Evolutionary conservation across 768 basidiomycete species (phyloP), one percentile per base, ranked within the genome.

Genomic region (Termitomyces sp.): DNA sequence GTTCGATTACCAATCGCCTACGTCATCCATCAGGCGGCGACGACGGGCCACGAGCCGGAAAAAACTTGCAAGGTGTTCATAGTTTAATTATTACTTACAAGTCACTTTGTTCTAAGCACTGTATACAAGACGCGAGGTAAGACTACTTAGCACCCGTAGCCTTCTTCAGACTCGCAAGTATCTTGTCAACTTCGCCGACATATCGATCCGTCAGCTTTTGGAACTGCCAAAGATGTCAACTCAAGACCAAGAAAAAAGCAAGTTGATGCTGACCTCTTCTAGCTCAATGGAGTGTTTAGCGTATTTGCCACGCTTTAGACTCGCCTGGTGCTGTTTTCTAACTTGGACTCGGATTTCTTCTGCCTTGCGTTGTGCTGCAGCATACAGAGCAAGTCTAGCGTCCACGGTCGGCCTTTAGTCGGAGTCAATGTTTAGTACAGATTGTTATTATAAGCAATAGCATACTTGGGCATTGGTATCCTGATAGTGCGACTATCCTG

Each of bases 391-490:
- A 22, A 74, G 75, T 15, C 87, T 81, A 0, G 86, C 81, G 45
- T 92, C 90, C 5, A 92, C 81, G 0, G 92, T 94, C 0, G 90
- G 88, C 61, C 91, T 94, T 50, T 6, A 49, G 48, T 52, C 34
- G 39, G 36, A 15, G 44, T 39, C 9, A 61, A 24, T 16, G 0
- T 51, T 45, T 37, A 10, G 41, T 9, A 5, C 33, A 12, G 52
- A 16, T 8, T n/a, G n/a, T 5, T 18, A 33, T 34, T n/a, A 47
- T n/a, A 18, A 48, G 22, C 22, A 34, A 15, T 15, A 26, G 15
- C 77, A 15, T 61, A 92, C 91, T 85, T 92, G 44, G 92, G 88
- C 68, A 93, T 84, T 0, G 90, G 87, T 58, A 94, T 82, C 61
- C 81, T 88, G 62, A 94, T 79, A 2, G 92, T 93, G 44, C 85